Conservation (phyloP, 1,139 yeast genomes). For the Meyerozyma smithsonii region DNA sequence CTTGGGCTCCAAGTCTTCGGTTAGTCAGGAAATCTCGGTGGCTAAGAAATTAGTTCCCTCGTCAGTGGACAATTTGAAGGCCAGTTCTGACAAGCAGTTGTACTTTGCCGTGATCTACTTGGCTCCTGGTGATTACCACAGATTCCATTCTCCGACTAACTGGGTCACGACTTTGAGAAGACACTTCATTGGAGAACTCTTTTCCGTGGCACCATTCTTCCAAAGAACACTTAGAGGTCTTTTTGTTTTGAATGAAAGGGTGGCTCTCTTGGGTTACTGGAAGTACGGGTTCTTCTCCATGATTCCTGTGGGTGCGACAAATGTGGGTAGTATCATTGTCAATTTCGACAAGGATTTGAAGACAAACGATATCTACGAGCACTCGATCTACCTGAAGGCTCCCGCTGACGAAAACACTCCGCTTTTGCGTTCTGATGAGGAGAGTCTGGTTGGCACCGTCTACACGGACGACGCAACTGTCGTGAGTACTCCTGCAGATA, state of each 20-base stretch:
- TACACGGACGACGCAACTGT: constrained; percentile 12
- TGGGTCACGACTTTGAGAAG: constrained; percentile 95
- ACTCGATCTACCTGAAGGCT: constrained; percentile 35
- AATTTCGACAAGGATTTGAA: constrained; percentile 88
- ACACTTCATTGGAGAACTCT: constrained; percentile 93
- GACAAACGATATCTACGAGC: constrained; percentile 72
- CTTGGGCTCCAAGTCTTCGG: constrained; percentile 26
- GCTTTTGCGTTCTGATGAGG: constrained; percentile 24
- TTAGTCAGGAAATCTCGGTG: constrained; percentile 37
- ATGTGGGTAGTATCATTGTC: constrained; percentile 90
- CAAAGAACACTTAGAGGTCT: constrained; percentile 82
- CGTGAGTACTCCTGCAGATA: constrained; percentile 12
- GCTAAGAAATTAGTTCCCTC: constrained; percentile 40
- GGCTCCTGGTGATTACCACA: constrained; percentile 98
- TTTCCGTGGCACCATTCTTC: constrained; percentile 95
- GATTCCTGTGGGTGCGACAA: constrained; percentile 99
- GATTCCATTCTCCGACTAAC: constrained; percentile 92
- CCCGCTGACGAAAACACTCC: constrained; percentile 29
- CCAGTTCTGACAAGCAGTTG: constrained; percentile 48
- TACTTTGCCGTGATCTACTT: constrained; percentile 89
- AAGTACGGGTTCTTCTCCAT: constrained; percentile 94
- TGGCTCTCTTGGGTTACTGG: constrained; percentile 94
- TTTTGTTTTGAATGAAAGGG: constrained; percentile 91
- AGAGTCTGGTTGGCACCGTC: constrained; percentile 26
- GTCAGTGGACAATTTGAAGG: constrained; percentile 21